Conservation (phyloP, 192 early-diverging fungal genomes). For the Coemansia sp. region DNA sequence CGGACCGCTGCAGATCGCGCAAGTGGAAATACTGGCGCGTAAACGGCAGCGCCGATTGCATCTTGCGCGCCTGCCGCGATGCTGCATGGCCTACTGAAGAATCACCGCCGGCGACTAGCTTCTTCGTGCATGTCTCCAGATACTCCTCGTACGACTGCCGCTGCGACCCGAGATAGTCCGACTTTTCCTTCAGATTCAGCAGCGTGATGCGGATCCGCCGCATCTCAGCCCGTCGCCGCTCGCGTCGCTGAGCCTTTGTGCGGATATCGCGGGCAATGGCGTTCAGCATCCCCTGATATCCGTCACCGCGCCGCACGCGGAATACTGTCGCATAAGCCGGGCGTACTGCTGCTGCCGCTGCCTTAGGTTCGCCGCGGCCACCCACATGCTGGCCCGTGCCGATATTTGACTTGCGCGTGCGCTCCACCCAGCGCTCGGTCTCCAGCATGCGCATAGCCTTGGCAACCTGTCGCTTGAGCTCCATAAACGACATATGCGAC, state of each 20-base stretch:
- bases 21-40: constrained; percentile 95
- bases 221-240: constrained; percentile 73
- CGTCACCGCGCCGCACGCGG: constrained; percentile 61
- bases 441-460: constrained; percentile 84
- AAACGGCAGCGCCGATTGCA: constrained; percentile 76
- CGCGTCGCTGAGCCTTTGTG: constrained; percentile 83
- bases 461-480: constrained; percentile 78
- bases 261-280: constrained; percentile 90
- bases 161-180: constrained; percentile 80
- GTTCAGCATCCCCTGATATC: constrained; percentile 93
- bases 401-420: constrained; percentile 56
- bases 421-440: constrained; percentile 65
- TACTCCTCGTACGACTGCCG: constrained; percentile 90
- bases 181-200: constrained; percentile 80
- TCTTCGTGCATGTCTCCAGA: constrained; percentile 83
- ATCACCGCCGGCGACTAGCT: constrained; percentile 65
- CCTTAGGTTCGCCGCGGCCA: constrained; percentile 1
- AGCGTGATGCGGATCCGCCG: constrained; percentile 76
- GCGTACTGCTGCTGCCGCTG: constrained; percentile 9
- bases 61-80: constrained; percentile 51
- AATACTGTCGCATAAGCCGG: constrained; percentile 51
- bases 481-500: constrained; percentile 64
- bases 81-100: constrained; percentile 56
- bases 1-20: constrained; percentile 77
- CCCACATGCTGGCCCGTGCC: constrained; percentile 32